Percentiles rank a stretch among this genome's conserved stretches.
Evolutionary conservation across 208 protist genomes (phyloP).

Genomic region (Acanthamoeba healyi): DNA sequence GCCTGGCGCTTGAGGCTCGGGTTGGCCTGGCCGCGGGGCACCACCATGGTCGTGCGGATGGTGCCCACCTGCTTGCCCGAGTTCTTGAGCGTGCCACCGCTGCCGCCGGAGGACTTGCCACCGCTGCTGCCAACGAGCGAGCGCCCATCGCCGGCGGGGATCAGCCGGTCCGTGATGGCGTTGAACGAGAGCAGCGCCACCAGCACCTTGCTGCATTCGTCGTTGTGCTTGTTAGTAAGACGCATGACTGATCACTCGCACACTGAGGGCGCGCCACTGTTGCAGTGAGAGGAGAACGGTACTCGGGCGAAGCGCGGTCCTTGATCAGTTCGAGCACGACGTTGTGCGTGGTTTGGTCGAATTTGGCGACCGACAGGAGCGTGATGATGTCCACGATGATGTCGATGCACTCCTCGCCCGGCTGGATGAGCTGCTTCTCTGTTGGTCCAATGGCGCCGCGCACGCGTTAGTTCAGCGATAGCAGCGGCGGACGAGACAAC

Average conservation of each 20-base stretch:
- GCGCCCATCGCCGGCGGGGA: neutral
- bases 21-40: slow-evolving; percentile 16
- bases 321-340: slow-evolving; percentile 66
- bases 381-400: slow-evolving; percentile 74
- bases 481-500: neutral
- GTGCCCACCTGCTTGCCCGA: slow-evolving; percentile 14
- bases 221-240: too few species aligned
- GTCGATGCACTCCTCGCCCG: slow-evolving; percentile 61
- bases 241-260: too few species aligned
- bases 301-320: slow-evolving; percentile 66
- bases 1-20: slow-evolving; percentile 57
- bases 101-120: slow-evolving; percentile 49
- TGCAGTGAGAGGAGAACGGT: neutral
- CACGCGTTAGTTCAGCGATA: neutral
- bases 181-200: slow-evolving; percentile 70
- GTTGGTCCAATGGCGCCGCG: neutral
- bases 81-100: slow-evolving; percentile 18
- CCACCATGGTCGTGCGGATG: slow-evolving; percentile 49
- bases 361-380: slow-evolving; percentile 67
- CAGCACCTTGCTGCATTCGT: slow-evolving; percentile 1
- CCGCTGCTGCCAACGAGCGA: neutral
- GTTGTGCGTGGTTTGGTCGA: slow-evolving; percentile 58
- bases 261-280: neutral
- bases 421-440: slow-evolving; percentile 68
- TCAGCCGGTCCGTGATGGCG: slow-evolving; percentile 57